Percentiles rank a stretch among this genome's conserved stretches.
Conservation (phyloP, 2,329 filamentous ascomycete genomes). For the Dactylellina parvicollis region DNA sequence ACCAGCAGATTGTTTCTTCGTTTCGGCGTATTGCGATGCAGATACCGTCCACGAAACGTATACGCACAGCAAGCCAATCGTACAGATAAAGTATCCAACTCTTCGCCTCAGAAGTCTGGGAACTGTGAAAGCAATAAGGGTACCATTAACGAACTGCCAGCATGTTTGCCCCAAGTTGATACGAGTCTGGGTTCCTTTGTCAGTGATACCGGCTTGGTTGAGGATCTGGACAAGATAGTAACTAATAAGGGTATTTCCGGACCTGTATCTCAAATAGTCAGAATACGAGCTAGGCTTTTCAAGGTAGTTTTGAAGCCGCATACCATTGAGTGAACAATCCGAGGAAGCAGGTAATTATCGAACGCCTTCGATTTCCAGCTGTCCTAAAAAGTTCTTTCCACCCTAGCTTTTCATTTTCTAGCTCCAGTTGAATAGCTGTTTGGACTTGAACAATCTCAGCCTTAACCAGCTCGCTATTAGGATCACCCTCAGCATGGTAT, state of each 20-base stretch:
- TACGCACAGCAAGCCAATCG: constrained; percentile 60
- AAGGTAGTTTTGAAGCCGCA: neutral
- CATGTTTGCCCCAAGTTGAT: constrained; percentile 63
- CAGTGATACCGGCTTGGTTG: constrained; percentile 64
- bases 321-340: constrained; percentile 68
- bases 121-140: constrained; percentile 59
- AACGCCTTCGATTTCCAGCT: constrained; percentile 64
- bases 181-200: constrained; percentile 63
- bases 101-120: constrained; percentile 43
- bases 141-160: constrained; percentile 64
- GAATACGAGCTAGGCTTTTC: neutral
- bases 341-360: constrained; percentile 65
- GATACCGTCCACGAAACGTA: constrained; percentile 63
- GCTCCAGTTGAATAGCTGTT: constrained; percentile 68
- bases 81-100: constrained; percentile 58
- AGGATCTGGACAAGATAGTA: constrained; percentile 66
- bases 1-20: constrained; percentile 59
- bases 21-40: constrained; percentile 61
- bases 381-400: constrained; percentile 62
- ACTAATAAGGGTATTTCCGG: constrained; percentile 63
- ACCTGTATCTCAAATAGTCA: constrained; percentile 55
- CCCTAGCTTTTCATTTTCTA: constrained; percentile 66
- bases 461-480: constrained; percentile 66
- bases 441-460: constrained; percentile 72
- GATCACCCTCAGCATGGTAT: constrained; percentile 66